A percentile compares a stretch with the other conserved stretches of the same genome.
Evolutionary conservation across 2,329 filamentous ascomycete species (phyloP).

Genomic region (Neurospora crassa): DNA sequence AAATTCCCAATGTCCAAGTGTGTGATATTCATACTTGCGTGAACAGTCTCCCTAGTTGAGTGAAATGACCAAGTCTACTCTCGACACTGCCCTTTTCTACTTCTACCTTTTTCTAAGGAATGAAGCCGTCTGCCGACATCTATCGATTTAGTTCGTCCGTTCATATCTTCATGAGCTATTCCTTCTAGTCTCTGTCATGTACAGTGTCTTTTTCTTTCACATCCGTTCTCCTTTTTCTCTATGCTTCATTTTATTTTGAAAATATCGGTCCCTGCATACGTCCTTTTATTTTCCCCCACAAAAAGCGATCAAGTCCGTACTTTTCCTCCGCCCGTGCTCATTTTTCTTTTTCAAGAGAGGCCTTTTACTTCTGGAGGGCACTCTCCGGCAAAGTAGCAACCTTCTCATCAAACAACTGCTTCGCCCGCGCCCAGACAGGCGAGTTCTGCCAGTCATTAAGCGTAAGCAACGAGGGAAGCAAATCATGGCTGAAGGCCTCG

Average conservation of each 20-base stretch:
- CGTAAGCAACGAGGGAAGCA: conserved; percentile 68
- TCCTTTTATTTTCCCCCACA: no score
- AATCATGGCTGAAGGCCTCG: conserved; percentile 65
- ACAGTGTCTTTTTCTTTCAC: neutral
- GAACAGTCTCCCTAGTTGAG: neutral
- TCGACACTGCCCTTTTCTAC: neutral
- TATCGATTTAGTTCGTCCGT: neutral
- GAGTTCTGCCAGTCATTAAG: conserved; percentile 66
- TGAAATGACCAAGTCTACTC: neutral
- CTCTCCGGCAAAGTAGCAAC: conserved; percentile 32
- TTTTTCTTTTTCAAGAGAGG: no score
- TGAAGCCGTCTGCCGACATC: neutral
- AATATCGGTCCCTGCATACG: neutral
- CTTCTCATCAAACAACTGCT: conserved; percentile 79
- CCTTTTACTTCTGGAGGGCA: conserved; percentile 15
- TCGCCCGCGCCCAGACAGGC: conserved; percentile 75
- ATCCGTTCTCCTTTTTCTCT: neutral
- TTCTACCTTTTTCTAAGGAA: neutral
- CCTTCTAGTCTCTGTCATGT: neutral
- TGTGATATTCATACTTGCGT: neutral
- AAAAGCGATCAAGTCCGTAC: no score
- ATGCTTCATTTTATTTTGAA: neutral
- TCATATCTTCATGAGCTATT: neutral
- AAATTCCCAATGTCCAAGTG: neutral
- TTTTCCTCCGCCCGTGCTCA: no score